Evolutionary conservation across 371 early-diverging fungal species (phyloP).

Genomic region (Mucor saturninus): DNA sequence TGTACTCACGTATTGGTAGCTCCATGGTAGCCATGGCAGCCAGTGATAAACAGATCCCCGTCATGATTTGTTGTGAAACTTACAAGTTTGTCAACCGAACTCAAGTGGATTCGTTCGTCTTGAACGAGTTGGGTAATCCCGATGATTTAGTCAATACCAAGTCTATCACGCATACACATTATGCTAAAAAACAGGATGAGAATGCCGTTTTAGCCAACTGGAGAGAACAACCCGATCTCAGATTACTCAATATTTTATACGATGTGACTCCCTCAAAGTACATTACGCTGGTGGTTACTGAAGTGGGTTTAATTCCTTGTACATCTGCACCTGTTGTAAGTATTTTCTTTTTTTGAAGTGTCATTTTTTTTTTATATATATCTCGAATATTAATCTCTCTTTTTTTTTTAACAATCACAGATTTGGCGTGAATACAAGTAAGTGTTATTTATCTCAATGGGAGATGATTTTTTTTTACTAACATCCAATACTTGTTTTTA

Average conservation of each 20-base stretch:
- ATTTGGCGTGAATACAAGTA: slow-evolving; percentile 65
- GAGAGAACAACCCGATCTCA: slow-evolving; percentile 72
- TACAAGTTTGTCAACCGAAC: slow-evolving; percentile 95
- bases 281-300: slow-evolving; percentile 90
- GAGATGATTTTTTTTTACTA: slow-evolving; percentile 6
- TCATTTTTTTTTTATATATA: not conserved
- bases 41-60: slow-evolving; percentile 86
- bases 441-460: slow-evolving; percentile 15
- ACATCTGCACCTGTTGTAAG: slow-evolving; percentile 88
- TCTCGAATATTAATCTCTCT: slow-evolving; percentile 1
- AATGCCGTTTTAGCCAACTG: slow-evolving; percentile 58
- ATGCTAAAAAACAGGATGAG: slow-evolving; percentile 17
- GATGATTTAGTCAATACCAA: slow-evolving; percentile 76
- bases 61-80: slow-evolving; percentile 95
- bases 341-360: not conserved
- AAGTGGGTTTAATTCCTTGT: slow-evolving; percentile 94
- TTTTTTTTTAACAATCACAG: slow-evolving; percentile 24
- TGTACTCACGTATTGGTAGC: slow-evolving; percentile 92
- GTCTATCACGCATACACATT: slow-evolving; percentile 35
- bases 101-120: slow-evolving; percentile 93
- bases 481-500: slow-evolving; percentile 20
- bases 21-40: slow-evolving; percentile 93
- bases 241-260: slow-evolving; percentile 87
- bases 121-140: slow-evolving; percentile 92
- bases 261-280: slow-evolving; percentile 95